Conservation (phyloP, 129 eudicot genomes). For the Centella asiatica region DNA sequence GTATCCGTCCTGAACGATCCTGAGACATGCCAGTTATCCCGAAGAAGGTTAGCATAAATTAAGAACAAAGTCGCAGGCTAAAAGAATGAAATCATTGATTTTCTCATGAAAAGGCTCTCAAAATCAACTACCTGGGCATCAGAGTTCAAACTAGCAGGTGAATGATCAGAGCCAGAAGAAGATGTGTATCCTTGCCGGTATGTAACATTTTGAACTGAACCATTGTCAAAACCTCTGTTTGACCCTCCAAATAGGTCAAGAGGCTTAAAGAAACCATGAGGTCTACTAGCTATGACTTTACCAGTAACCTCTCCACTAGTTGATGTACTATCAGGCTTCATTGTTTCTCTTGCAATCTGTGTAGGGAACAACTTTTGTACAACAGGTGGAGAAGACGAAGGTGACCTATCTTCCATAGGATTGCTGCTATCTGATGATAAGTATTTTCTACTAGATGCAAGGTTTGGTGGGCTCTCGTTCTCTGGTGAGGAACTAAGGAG, state of each 20-base stretch:
- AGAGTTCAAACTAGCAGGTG: slow-evolving; percentile 79
- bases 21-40: slow-evolving; percentile 9
- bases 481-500: slow-evolving; percentile 81
- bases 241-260: slow-evolving; percentile 73
- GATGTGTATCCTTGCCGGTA: slow-evolving; percentile 67
- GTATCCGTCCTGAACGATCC: slow-evolving; percentile 86
- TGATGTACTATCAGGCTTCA: slow-evolving; percentile 46
- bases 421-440: slow-evolving; percentile 81
- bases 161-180: slow-evolving; percentile 83
- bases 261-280: slow-evolving; percentile 33
- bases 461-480: slow-evolving; percentile 44
- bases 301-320: slow-evolving; percentile 34
- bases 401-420: slow-evolving; percentile 67
- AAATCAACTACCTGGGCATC: slow-evolving; percentile 64
- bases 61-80: not conserved
- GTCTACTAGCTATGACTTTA: slow-evolving; percentile 31
- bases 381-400: slow-evolving; percentile 74
- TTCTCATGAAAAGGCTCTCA: not conserved
- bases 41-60: not conserved
- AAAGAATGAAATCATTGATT: not conserved
- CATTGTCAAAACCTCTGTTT: slow-evolving; percentile 27
- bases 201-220: slow-evolving; percentile 56
- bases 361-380: slow-evolving; percentile 64
- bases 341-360: slow-evolving; percentile 31
- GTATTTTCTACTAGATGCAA: slow-evolving; percentile 48